Evolutionary conservation across 345 rosid genomes (phyloP), one percentile per base, ranked within the genome.

Genomic region (Ceriops decandra): DNA sequence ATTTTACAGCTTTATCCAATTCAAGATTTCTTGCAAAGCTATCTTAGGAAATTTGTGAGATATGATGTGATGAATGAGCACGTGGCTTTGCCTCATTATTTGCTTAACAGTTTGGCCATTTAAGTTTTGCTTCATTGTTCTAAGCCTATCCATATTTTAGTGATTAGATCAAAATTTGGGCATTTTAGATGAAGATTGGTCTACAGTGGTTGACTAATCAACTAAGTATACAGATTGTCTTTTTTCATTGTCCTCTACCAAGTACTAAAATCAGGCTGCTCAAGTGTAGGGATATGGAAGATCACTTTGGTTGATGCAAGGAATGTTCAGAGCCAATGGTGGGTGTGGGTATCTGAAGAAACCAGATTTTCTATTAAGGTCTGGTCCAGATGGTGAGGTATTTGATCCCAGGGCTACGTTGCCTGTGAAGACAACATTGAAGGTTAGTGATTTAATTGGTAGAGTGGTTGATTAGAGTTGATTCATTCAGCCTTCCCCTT

Each of bases 321-420:
- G 97, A 66, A 90, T 93, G 97, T 92, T 87, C 79, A 87, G 74
- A 81, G 93, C 88, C 53, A 92, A 92, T 63, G 97, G 98, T 57
- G 93, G 97, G 69, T 90, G 98, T 68, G 98, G 98, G 17, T 92
- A 85, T 75, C 77, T 92, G 58, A 90, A 90, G 80, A 92, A 90
- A 73, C 97, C 98, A 2, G 85, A 84, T 64, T 77, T 92, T 72
- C 79, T 92, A 2, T 54, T 90, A 68, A 75, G 74, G n/a, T 22
- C 87, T 2, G 75, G 72, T 71, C 74, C 74, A 4, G 10, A 70
- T 53, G 74, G 74, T 2, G 86, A 84, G 62, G 68, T 90, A 16
- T 90, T 90, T 75, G 92, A 90, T 77, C 95, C 92, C 31, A 83
- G 76, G 57, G 80, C 60, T 67, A 68, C 42, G 32, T 82, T 82